These are phyloP conservation scores for Brassica napus DNA, from an alignment of 345 rosid genomes.

Conservation along the genomic window DNA sequence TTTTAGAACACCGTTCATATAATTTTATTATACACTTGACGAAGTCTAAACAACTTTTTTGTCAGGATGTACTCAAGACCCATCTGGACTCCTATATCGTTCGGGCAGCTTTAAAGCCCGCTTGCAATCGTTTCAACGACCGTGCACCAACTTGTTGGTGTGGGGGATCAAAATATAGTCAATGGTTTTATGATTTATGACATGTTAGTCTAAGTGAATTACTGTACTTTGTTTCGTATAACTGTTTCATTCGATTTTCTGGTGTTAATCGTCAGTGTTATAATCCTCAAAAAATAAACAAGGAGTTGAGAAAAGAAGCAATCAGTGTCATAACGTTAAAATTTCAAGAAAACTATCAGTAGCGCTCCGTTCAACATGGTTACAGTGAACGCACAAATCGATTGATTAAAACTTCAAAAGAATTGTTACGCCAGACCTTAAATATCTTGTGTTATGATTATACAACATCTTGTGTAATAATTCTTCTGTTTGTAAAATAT, in stretches of 20 bases:
- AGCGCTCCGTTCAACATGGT: slow-evolving; percentile 16
- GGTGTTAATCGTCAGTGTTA: neutral
- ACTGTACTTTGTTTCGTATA: neutral
- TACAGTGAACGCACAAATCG: neutral
- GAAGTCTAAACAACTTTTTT: neutral
- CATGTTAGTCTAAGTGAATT: neutral
- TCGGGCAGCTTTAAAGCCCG: neutral
- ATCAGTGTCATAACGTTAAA: neutral
- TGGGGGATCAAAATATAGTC: neutral
- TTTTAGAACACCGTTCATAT: neutral
- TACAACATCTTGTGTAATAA: slow-evolving; percentile 12
- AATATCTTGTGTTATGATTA: slow-evolving; percentile 1
- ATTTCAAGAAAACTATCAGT: neutral
- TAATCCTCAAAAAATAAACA: neutral
- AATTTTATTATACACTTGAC: neutral
- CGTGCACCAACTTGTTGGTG: neutral
- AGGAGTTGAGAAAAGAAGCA: neutral
- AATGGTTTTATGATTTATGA: neutral
- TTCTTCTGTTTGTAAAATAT: neutral
- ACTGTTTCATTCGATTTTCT: neutral
- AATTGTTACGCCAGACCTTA: neutral
- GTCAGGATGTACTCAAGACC: neutral
- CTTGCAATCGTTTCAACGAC: neutral
- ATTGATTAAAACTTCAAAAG: neutral
- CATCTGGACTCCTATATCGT: neutral